Evolutionary conservation across 169 alveolate species (phyloP), one percentile per base, ranked within the genome.

Genomic region (Plasmodium vinckei): DNA sequence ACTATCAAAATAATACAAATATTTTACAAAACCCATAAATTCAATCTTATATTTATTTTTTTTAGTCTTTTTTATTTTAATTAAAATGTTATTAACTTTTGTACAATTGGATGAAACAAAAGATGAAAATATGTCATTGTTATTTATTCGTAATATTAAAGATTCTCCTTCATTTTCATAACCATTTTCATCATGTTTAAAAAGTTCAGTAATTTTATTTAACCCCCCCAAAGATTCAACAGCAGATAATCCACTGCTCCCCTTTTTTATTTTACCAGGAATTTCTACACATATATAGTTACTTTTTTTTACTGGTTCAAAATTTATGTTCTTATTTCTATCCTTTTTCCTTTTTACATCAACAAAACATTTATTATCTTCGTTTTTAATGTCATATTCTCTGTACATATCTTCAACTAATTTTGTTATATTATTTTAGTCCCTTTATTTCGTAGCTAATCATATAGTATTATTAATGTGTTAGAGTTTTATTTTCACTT

Each of bases 191-290:
- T 51, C 59, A 59, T 33, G 13, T 13, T 65, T 56, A 49, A 82
- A 82, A 27, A 82, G 17, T 27, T 65, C 84, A 17, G 90, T 82
- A 13, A 82, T 82, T 82, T 82, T 82, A 51, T 82, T 67, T 53
- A 82, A 42, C 0, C 90, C 90, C 7, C 90, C 90, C 60, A 82
- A 67, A 71, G 84, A 67, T 82, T 82, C 90, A 9, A 82, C 90
- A 21, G 90, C 90, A 47, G 90, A 82, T 17, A 82, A 82, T 19
- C 90, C 90, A 2, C 17, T 82, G 17, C 84, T 39, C 21, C 90
- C 82, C 33, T 82, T 82, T 67, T 39, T 82, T 44, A 82, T 12
- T 59, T 54, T 82, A 25, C 90, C 90, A 33, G 90, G 90, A 33
- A 82, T 39, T 67, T 82, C 90, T 17, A 82, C 84, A 25, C 90